Evolutionary conservation across 1,284 basidiomycete genomes (phyloP).

Genomic region (Sphagnurus paluster): DNA sequence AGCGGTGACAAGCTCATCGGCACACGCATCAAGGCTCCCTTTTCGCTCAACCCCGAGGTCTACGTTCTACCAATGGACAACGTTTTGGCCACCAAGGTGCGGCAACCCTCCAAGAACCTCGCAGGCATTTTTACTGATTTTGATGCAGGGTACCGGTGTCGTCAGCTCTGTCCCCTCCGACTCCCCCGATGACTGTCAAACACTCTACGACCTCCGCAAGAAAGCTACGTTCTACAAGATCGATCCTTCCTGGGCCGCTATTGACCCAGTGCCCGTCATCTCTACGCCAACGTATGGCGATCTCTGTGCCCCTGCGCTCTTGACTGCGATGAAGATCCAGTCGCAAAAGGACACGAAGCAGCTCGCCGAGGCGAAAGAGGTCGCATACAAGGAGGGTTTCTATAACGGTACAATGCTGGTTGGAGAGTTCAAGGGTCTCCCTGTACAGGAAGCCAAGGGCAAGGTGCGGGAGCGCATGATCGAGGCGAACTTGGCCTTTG

Average conservation of each 20-base stretch:
- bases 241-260: constrained; percentile 84
- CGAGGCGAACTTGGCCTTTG: constrained; percentile 73
- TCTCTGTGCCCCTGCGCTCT: constrained; percentile 85
- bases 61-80: constrained; percentile 99
- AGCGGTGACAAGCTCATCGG: constrained; percentile 84
- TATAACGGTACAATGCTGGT: constrained; percentile 21
- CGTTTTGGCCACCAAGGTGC: constrained; percentile 88
- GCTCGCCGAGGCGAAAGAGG: constrained; percentile 95
- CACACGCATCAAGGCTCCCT: constrained; percentile 89
- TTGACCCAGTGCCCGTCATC: constrained; percentile 89
- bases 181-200: constrained; percentile 96
- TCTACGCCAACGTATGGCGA: constrained; percentile 90
- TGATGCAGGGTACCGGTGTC: constrained; percentile 86
- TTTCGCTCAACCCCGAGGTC: constrained; percentile 82
- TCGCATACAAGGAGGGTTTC: constrained; percentile 94
- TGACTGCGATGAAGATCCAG: constrained; percentile 92
- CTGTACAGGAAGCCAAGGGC: constrained; percentile 89
- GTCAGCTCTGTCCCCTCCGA: constrained; percentile 99
- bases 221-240: constrained; percentile 98
- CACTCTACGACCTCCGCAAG: constrained; percentile 90
- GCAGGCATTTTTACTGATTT: constrained; percentile 1
- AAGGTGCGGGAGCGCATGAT: constrained; percentile 90
- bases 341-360: constrained; percentile 94
- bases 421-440: constrained; percentile 31
- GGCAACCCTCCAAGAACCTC: constrained; percentile 9